Evolutionary conservation across 768 basidiomycete genomes (phyloP).

Genomic region (Mycena indigotica): DNA sequence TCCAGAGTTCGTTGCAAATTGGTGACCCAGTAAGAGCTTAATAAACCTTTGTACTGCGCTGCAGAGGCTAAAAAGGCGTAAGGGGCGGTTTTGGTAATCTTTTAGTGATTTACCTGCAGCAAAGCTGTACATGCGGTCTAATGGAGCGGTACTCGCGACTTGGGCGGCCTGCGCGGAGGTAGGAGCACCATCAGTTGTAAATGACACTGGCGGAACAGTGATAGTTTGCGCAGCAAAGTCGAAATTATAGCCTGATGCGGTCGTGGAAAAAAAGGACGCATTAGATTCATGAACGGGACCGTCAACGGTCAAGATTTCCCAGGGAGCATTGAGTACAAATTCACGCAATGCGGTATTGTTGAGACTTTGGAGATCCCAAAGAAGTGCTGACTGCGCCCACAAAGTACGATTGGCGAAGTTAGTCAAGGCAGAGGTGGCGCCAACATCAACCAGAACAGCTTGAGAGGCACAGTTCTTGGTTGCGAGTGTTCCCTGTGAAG

Average conservation of each 20-base stretch:
- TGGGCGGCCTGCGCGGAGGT: conserved; percentile 44
- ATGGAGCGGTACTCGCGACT: conserved; percentile 41
- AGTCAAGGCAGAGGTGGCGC: conserved; percentile 41
- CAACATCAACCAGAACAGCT: conserved; percentile 56
- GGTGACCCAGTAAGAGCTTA: conserved; percentile 57
- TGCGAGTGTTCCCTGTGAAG: conserved; percentile 46
- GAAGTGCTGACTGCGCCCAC: conserved; percentile 61
- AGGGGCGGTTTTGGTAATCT: background rate
- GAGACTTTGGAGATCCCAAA: conserved; percentile 53
- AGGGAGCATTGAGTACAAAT: conserved; percentile 53
- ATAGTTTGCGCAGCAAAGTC: conserved; percentile 63
- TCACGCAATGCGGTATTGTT: conserved; percentile 37
- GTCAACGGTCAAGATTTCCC: conserved; percentile 45
- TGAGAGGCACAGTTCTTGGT: conserved; percentile 54
- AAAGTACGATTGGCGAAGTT: conserved; percentile 50
- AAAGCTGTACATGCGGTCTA: conserved; percentile 64
- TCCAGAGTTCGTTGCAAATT: conserved; percentile 47
- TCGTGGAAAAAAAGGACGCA: conserved; percentile 40
- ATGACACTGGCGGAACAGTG: conserved; percentile 45
- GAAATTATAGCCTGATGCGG: conserved; percentile 54
- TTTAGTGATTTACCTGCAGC: conserved; percentile 50
- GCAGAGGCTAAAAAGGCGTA: conserved; percentile 51
- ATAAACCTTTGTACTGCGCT: conserved; percentile 48
- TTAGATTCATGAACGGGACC: conserved; percentile 38
- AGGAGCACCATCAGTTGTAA: conserved; percentile 49